Evolutionary conservation across 208 protist species (phyloP), one percentile per base, ranked within the genome.

Genomic region (Angomonas deanei): DNA sequence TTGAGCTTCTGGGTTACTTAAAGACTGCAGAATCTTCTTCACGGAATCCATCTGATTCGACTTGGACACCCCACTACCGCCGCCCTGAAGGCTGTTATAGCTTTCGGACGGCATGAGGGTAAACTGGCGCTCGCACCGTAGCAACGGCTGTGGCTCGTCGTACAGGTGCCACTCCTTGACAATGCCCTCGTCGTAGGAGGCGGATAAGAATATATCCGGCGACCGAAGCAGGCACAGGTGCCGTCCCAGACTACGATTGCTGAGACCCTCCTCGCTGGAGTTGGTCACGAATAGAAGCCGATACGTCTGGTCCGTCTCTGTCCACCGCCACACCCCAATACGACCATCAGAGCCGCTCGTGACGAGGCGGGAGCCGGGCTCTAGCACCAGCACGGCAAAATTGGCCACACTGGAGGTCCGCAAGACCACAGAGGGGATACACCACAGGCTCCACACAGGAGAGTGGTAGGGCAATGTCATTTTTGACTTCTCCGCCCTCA

Each of bases 161-260:
- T 91, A 91, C 47, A 94, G 60, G 70, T 94, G 88, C 84, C 88
- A 94, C 75, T 94, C 88, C 64, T 70, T 79, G 62, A 94, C 69
- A 11, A 94, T 23, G 17, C 80, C 82, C 46, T 89, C 79, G 34
- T 94, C 76, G 56, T 80, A 88, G 24, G 76, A 80, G 63, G 72
- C 81, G 3, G 82, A 78, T 21, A 91, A 19, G 55, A 94, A 91
- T 11, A 88, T 72, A 66, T 89, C 84, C 3, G 84, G 84, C 3
- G 67, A 26, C 31, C 78, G 84, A 57, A 94, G 56, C 46, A 82
- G 66, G 42, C 68, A 82, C 26, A 91, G 3, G 27, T 85, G 74
- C 0, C 80, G 74, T 3, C 76, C 74, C 31, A 91, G 49, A 6
- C 78, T 77, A 6, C 70, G 52, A 31, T 76, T 74, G 19, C 1